Evolutionary conservation across 2,329 filamentous ascomycete species (phyloP).

Genomic region (Cytospora paraplurivora): DNA sequence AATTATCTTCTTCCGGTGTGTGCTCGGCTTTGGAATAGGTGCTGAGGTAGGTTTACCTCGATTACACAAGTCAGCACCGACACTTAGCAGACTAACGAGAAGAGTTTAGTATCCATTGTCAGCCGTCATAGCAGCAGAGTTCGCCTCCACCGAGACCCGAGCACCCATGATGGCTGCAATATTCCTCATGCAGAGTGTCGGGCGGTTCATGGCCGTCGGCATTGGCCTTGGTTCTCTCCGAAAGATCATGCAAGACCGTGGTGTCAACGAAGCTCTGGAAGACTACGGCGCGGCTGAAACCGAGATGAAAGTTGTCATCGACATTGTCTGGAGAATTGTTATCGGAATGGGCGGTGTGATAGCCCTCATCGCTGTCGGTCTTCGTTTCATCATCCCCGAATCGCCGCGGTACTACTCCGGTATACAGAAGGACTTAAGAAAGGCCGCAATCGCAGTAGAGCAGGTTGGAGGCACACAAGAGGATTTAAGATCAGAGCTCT

Average conservation of each 20-base stretch:
- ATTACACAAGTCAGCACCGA: neutral
- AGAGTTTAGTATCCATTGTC: constrained; percentile 36
- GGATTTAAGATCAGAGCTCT: constrained; percentile 6
- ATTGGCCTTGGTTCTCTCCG: constrained; percentile 28
- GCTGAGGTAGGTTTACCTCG: constrained; percentile 32
- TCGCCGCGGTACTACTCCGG: constrained; percentile 43
- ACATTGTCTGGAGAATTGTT: constrained; percentile 53
- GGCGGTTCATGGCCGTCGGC: constrained; percentile 29
- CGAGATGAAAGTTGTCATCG: constrained; percentile 38
- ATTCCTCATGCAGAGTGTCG: constrained; percentile 35
- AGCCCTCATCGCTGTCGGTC: constrained; percentile 48
- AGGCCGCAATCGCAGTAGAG: constrained; percentile 25
- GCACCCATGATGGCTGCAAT: constrained; percentile 35
- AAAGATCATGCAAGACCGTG: neutral
- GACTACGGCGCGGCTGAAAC: constrained; percentile 21
- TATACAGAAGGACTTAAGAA: constrained; percentile 27
- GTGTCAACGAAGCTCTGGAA: neutral
- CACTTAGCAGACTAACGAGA: neutral
- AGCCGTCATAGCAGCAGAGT: constrained; percentile 37
- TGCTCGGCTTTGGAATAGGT: constrained; percentile 36
- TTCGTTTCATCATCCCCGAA: constrained; percentile 54
- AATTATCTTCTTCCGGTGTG: constrained; percentile 32
- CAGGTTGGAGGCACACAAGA: constrained; percentile 8
- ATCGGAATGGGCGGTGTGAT: constrained; percentile 51
- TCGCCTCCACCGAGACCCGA: constrained; percentile 34